Percentiles rank a stretch among this genome's conserved stretches.
Evolutionary conservation across 2,329 filamentous ascomycete species (phyloP).

Genomic region (Aschersonia sp.): DNA sequence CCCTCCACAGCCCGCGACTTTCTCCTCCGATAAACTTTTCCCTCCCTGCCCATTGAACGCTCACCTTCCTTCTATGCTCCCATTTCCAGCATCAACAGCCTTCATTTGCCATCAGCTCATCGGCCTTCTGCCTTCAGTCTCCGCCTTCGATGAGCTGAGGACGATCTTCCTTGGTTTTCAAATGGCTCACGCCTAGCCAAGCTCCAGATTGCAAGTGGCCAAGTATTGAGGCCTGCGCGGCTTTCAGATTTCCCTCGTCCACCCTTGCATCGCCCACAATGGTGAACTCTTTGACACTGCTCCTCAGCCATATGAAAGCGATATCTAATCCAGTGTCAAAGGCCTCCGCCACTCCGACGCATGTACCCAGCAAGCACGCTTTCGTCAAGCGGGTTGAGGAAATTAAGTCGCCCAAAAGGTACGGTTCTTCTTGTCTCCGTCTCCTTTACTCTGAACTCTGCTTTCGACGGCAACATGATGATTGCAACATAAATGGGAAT

Average conservation of each 20-base stretch:
- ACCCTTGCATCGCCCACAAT: neutral
- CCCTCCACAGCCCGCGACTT: too few species aligned
- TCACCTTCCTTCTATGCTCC: too few species aligned
- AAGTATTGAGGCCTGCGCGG: neutral
- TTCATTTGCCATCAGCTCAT: too few species aligned
- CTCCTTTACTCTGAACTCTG: neutral
- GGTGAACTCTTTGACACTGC: neutral
- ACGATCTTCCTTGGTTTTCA: neutral
- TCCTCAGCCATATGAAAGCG: too few species aligned
- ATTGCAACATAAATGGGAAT: constrained; percentile 98
- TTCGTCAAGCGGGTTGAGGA: constrained; percentile 52
- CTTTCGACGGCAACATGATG: constrained; percentile 43
- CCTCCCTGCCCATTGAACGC: too few species aligned
- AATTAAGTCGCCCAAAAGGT: constrained; percentile 82
- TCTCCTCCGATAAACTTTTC: too few species aligned
- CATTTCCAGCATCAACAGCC: too few species aligned
- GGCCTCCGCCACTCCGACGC: neutral
- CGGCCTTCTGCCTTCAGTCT: neutral
- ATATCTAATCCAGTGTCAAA: neutral
- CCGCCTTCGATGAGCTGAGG: neutral
- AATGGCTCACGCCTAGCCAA: neutral
- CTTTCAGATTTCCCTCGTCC: neutral
- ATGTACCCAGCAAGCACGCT: neutral
- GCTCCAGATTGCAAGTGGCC: neutral
- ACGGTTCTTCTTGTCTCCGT: constrained; percentile 21